These are phyloP conservation scores for Polytolypa hystricis DNA, from an alignment of 2,329 filamentous ascomycete genomes.

Conservation along the genomic window DNA sequence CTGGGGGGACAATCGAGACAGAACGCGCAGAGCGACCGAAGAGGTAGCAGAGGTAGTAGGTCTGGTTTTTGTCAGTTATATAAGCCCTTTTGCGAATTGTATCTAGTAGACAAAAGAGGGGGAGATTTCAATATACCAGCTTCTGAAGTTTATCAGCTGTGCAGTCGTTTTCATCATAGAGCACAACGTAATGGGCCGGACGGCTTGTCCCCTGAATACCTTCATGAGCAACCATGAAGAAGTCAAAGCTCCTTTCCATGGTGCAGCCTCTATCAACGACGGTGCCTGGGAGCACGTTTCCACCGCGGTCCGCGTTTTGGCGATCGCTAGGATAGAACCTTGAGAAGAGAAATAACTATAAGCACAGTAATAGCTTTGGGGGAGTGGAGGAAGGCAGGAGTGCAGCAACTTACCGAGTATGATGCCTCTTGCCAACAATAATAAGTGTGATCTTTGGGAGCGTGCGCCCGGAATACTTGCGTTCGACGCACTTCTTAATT, in stretches of 20 bases:
- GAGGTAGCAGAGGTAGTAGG: slow-evolving; percentile 57
- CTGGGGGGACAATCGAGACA: slow-evolving; percentile 74
- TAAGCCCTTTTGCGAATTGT: slow-evolving; percentile 56
- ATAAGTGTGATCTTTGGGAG: slow-evolving; percentile 59
- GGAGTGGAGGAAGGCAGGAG: not conserved
- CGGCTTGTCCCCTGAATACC: slow-evolving; percentile 73
- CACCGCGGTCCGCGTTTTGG: slow-evolving; percentile 40
- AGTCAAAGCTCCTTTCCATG: slow-evolving; percentile 63
- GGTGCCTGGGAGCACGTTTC: slow-evolving; percentile 63
- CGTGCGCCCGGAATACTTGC: slow-evolving; percentile 42
- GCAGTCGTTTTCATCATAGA: slow-evolving; percentile 46
- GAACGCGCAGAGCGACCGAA: slow-evolving; percentile 77
- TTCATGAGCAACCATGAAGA: slow-evolving; percentile 71
- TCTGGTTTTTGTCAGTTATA: slow-evolving; percentile 47
- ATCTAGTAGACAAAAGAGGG: slow-evolving; percentile 30
- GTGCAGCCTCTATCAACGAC: slow-evolving; percentile 78
- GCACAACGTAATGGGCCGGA: slow-evolving; percentile 71
- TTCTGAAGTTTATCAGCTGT: slow-evolving; percentile 41
- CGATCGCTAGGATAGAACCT: slow-evolving; percentile 58
- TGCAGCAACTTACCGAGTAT: slow-evolving; percentile 48
- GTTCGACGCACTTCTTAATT: slow-evolving; percentile 47
- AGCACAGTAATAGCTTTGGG: not conserved
- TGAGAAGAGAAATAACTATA: not conserved
- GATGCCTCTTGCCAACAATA: slow-evolving; percentile 78
- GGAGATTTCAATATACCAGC: slow-evolving; percentile 9